Evolutionary conservation across 345 rosid genomes (phyloP).

Genomic region (Excoecaria agallocha): DNA sequence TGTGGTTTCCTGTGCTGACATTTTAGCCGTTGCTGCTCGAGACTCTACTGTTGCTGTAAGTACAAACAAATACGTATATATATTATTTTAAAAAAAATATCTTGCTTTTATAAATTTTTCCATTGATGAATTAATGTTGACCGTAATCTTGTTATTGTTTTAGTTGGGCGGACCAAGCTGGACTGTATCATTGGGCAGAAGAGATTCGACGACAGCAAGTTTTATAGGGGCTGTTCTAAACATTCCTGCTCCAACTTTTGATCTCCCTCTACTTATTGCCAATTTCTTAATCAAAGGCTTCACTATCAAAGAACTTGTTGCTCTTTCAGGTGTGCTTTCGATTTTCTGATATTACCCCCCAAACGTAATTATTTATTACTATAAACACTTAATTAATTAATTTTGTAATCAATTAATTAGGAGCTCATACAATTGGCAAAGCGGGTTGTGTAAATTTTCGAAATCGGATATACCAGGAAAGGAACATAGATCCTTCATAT

Average conservation of each 20-base stretch:
- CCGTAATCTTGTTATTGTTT: neutral
- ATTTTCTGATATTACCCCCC: too few species aligned
- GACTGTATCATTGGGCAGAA: slow-evolving; percentile 53
- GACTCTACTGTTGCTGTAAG: slow-evolving; percentile 52
- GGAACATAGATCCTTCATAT: slow-evolving; percentile 38
- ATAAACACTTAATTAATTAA: too few species aligned
- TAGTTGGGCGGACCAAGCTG: slow-evolving; percentile 55
- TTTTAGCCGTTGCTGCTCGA: slow-evolving; percentile 48
- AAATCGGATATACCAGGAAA: slow-evolving; percentile 46
- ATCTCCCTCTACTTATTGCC: slow-evolving; percentile 38
- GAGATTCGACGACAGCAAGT: slow-evolving; percentile 59
- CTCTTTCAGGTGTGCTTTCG: slow-evolving; percentile 44
- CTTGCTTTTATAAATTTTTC: neutral
- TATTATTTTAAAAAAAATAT: too few species aligned
- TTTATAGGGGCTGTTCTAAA: slow-evolving; percentile 24
- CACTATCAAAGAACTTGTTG: slow-evolving; percentile 52
- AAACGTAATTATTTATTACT: too few species aligned
- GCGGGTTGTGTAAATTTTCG: slow-evolving; percentile 52
- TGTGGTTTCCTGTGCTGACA: slow-evolving; percentile 51
- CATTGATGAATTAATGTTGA: too few species aligned
- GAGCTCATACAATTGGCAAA: slow-evolving; percentile 56
- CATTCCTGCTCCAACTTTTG: slow-evolving; percentile 39
- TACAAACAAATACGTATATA: neutral
- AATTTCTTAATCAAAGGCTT: slow-evolving; percentile 52
- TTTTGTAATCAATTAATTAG: neutral